Evolutionary conservation across 169 alveolate genomes (phyloP), one percentile per base, ranked within the genome.

Genomic region (Eimeria sp.): DNA sequence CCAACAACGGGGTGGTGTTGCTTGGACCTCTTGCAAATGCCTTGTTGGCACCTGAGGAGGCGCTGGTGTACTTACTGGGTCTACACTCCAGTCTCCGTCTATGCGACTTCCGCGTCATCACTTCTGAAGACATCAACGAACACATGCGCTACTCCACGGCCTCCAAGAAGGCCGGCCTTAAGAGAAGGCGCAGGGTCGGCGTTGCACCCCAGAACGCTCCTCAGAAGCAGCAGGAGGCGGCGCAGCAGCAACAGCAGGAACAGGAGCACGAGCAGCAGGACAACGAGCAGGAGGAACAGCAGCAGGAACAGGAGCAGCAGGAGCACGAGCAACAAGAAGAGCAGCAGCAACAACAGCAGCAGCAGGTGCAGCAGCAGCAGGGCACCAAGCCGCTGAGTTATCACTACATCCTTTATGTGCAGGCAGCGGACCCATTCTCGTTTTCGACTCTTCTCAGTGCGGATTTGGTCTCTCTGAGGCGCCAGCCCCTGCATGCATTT

Each of bases 1-100:
- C 95, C 18, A 61, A 61, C 65, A 83, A 91, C 40, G 95, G 95
- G 25, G 51, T 91, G 10, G 95, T 91, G 22, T 40, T 91, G 34
- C 45, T 76, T 20, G 95, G 95, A n/a, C 95, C 95, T 45, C 67
- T 91, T 34, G 65, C 86, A 16, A 58, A 45, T 61, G 72, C 95
- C 47, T 51, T 91, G 67, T 34, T 91, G 2, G 95, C 95, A n/a
- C 95, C 95, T 5, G 95, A 91, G 22, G 95, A 91, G 70, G 91
- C 67, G 18, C 91, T 91, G 18, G 13, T 76, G 43, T 43, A 57
- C 40, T 54, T 91, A 51, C 65, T 91, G 73, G 91, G 34, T 54
- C 13, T 83, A 10, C 91, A 51, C 27, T 75, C 91, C 27, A 83
- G 51, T 18, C n/a, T 83, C 16, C 73, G 91, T 22, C 30, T 83